Evolutionary conservation across 305 asterid genomes (phyloP).

Genomic region (Plantago lanceolata): DNA sequence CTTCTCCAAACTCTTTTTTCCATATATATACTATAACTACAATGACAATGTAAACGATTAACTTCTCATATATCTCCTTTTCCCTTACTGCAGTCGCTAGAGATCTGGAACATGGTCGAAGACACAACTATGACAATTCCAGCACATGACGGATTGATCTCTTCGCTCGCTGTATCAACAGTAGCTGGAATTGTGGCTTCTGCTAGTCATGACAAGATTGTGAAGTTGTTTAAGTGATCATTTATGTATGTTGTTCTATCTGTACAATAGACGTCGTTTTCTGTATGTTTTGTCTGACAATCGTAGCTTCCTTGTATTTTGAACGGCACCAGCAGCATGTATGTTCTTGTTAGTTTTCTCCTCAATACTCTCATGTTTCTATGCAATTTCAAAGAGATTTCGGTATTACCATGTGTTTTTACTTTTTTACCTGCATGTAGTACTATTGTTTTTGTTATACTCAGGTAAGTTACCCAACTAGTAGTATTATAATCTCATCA

Average conservation of each 20-base stretch:
- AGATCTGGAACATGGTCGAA: conserved; percentile 90
- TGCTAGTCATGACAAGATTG: conserved; percentile 83
- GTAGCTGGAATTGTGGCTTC: conserved; percentile 84
- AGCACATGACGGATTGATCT: conserved; percentile 80
- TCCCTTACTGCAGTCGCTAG: conserved; percentile 58
- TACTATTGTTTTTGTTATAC: too few species aligned
- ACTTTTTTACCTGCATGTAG: too few species aligned
- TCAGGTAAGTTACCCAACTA: too few species aligned
- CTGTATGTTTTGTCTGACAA: not conserved
- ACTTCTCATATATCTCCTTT: not conserved
- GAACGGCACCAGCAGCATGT: not conserved
- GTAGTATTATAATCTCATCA: too few species aligned
- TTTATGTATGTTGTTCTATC: not conserved
- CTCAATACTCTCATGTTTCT: not conserved
- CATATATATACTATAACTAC: not conserved
- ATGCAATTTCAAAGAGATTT: not conserved
- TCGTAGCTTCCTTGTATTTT: not conserved
- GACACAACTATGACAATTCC: conserved; percentile 75
- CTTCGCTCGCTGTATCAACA: conserved; percentile 71
- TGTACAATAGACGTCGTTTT: not conserved
- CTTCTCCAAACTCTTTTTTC: not conserved
- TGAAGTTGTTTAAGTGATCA: conserved; percentile 79
- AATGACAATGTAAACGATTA: not conserved
- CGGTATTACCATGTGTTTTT: not conserved
- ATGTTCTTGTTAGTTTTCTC: not conserved